phyloP scores from a whole-genome alignment of 225 moss, liverwort and hornwort species.

The Anthoceros angustus region DNA sequence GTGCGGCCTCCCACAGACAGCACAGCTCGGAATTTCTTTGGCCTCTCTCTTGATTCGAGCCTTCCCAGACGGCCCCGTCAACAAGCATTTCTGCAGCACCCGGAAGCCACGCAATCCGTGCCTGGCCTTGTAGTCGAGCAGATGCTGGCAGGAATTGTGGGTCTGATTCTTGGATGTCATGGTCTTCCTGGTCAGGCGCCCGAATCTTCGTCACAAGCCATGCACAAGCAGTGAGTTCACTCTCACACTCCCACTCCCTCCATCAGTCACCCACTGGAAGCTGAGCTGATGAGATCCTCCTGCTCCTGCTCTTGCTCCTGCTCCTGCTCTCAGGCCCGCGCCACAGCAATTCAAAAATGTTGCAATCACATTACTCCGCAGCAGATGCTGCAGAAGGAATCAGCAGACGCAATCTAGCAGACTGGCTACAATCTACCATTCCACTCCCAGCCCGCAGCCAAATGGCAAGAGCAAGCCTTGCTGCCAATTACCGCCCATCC shows the following conservation, averaged over 20 bases:
- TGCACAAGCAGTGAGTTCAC: not conserved
- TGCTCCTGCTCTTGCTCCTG: no score
- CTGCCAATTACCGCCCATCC: not conserved
- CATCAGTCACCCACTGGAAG: not conserved
- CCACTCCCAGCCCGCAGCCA: no score
- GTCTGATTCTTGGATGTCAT: not conserved
- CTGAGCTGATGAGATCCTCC: no score
- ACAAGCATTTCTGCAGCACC: constrained; percentile 56
- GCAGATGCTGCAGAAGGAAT: no score
- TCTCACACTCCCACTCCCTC: not conserved
- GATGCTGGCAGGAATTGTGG: constrained; percentile 57
- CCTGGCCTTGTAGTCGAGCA: constrained; percentile 41
- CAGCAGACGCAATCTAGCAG: no score
- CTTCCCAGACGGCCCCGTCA: constrained; percentile 53
- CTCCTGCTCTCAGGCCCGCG: no score
- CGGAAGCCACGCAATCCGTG: constrained; percentile 61
- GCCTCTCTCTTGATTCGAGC: constrained; percentile 65
- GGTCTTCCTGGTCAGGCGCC: not conserved
- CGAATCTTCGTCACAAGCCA: not conserved
- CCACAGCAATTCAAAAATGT: no score
- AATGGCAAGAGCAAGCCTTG: no score
- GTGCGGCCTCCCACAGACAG: constrained; percentile 44
- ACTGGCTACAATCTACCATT: no score
- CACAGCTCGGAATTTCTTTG: constrained; percentile 63
- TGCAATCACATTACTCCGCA: no score